phyloP scores from a whole-genome alignment of 805 yeast genomes.

The Myxozyma lipomycoides region DNA sequence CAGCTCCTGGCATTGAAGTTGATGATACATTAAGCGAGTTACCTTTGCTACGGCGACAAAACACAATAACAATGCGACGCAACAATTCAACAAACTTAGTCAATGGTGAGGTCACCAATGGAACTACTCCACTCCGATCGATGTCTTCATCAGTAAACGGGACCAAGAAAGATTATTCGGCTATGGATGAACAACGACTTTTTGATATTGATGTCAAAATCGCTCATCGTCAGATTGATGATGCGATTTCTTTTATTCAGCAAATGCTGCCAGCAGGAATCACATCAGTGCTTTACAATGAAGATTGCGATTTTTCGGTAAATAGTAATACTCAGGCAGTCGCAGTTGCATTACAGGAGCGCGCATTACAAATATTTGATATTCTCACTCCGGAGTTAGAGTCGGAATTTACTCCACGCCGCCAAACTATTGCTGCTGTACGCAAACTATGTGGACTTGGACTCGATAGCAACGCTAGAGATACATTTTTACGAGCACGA shows the following conservation, averaged over 20 bases:
- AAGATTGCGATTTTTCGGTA: not conserved
- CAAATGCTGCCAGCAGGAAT: not conserved
- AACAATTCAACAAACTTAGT: not conserved
- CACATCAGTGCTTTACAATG: not conserved
- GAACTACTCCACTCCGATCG: not conserved
- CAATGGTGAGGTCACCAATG: not conserved
- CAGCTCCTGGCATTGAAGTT: not conserved
- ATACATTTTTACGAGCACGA: slow-evolving; percentile 48
- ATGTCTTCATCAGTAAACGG: slow-evolving; percentile 1
- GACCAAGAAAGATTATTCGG: not conserved
- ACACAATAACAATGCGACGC: slow-evolving; percentile 4
- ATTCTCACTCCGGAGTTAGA: slow-evolving; percentile 40
- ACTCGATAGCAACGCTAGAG: slow-evolving; percentile 48
- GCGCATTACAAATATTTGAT: slow-evolving; percentile 32
- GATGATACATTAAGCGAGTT: slow-evolving; percentile 1
- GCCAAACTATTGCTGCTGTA: slow-evolving; percentile 33
- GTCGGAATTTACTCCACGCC: slow-evolving; percentile 34
- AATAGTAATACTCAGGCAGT: slow-evolving; percentile 3
- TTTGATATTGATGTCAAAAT: slow-evolving; percentile 62
- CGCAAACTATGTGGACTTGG: slow-evolving; percentile 42
- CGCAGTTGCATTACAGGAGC: slow-evolving; percentile 30
- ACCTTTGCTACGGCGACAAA: slow-evolving; percentile 17
- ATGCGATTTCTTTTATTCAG: slow-evolving; percentile 37
- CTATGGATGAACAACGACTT: slow-evolving; percentile 48
- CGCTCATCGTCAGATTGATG: slow-evolving; percentile 52